phyloP scores from a whole-genome alignment of 345 rosid species.

The Isatis tinctoria region DNA sequence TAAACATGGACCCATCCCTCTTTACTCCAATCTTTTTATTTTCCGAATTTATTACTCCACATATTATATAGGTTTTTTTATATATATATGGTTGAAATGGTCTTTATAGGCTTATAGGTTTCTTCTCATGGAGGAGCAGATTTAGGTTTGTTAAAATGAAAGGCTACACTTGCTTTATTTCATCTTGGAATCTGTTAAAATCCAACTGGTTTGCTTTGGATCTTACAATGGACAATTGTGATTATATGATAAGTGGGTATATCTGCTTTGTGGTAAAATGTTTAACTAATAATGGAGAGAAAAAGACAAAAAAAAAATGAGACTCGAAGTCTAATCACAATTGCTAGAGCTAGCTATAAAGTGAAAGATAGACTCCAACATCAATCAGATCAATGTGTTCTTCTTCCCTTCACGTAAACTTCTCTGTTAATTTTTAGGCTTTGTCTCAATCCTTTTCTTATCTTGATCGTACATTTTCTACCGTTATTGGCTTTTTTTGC shows the following conservation, averaged over 20 bases:
- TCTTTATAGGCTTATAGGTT: background rate
- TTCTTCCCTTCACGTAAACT: slow-evolving; percentile 20
- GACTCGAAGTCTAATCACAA: background rate
- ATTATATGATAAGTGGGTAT: background rate
- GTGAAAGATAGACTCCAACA: slow-evolving; percentile 5
- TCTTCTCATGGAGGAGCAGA: background rate
- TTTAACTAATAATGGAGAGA: slow-evolving; percentile 8
- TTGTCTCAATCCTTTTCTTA: background rate
- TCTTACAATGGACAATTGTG: background rate
- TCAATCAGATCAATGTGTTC: background rate
- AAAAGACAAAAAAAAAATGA: background rate
- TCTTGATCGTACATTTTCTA: background rate
- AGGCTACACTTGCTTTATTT: too few relatives aligned
- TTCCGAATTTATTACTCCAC: background rate
- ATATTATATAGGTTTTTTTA: background rate
- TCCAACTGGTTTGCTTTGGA: too few relatives aligned
- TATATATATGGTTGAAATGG: background rate
- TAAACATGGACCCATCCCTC: slow-evolving; percentile 28
- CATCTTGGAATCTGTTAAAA: background rate
- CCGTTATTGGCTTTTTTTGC: background rate
- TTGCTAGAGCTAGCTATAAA: background rate
- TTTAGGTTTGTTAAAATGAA: too few relatives aligned
- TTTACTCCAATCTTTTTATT: background rate
- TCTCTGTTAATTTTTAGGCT: background rate
- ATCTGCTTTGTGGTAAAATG: background rate